phyloP scores from a whole-genome alignment of 768 basidiomycete species.

The Mycena sanguinolenta region DNA sequence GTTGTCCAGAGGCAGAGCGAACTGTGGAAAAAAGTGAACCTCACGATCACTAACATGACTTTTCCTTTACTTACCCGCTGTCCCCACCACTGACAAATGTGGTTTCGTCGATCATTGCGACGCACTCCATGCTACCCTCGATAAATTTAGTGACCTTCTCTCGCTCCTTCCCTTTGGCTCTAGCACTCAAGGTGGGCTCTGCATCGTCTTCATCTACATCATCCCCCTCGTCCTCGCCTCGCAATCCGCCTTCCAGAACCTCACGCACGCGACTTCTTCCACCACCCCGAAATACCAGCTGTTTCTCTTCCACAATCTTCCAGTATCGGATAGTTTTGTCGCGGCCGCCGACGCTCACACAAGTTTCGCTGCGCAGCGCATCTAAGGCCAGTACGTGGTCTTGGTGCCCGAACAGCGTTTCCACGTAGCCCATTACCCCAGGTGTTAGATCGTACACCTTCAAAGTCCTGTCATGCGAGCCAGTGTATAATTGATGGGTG shows the following conservation, averaged over 20 bases:
- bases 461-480: constrained; percentile 88
- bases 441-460: constrained; percentile 85
- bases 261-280: constrained; percentile 85
- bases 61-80: constrained; percentile 80
- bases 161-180: constrained; percentile 48
- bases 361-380: constrained; percentile 85
- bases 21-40: constrained; percentile 53
- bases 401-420: constrained; percentile 98
- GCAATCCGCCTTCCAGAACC: constrained; percentile 82
- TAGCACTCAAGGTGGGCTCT: constrained; percentile 34
- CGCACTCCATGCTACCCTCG: constrained; percentile 93
- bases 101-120: constrained; percentile 95
- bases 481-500: constrained; percentile 80
- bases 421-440: constrained; percentile 90
- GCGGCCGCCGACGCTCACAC: constrained; percentile 88
- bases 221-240: constrained; percentile 70
- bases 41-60: neutral
- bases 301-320: constrained; percentile 96
- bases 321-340: constrained; percentile 95
- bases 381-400: constrained; percentile 86
- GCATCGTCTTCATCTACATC: constrained; percentile 46
- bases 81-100: constrained; percentile 96
- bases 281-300: constrained; percentile 97
- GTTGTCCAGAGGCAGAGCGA: constrained; percentile 95
- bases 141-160: constrained; percentile 67